phyloP scores from a whole-genome alignment of 768 basidiomycete species.

The Calocera viscosa region DNA sequence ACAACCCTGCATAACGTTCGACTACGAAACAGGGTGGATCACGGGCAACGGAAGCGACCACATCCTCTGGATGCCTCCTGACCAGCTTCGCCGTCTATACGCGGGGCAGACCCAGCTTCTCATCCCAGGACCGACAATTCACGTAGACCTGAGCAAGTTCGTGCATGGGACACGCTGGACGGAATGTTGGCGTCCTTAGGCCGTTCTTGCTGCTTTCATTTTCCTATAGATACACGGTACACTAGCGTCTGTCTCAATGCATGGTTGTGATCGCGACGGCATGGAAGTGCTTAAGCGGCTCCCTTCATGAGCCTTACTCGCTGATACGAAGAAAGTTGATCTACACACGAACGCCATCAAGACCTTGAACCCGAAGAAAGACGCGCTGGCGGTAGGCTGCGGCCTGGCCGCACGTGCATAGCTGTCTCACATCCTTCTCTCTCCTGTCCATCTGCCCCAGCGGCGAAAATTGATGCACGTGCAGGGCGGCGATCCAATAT shows the following conservation, averaged over 20 bases:
- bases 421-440: conserved; percentile 31
- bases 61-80: too few relatives aligned
- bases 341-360: conserved; percentile 32
- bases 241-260: too few relatives aligned
- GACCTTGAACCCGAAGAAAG: conserved; percentile 44
- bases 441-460: conserved; percentile 20
- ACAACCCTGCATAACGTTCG: not conserved
- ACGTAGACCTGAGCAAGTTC: too few relatives aligned
- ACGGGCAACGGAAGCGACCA: too few relatives aligned
- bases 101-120: too few relatives aligned
- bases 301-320: not conserved
- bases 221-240: too few relatives aligned
- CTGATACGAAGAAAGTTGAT: not conserved
- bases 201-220: too few relatives aligned
- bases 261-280: conserved; percentile 49
- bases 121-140: too few relatives aligned
- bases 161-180: too few relatives aligned
- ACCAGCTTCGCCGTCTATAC: too few relatives aligned
- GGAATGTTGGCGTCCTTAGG: too few relatives aligned
- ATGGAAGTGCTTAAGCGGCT: conserved; percentile 54
- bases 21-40: not conserved
- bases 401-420: conserved; percentile 64
- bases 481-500: conserved; percentile 57
- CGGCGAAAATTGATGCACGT: conserved; percentile 43
- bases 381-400: conserved; percentile 52